A percentile compares a stretch with the other conserved stretches of the same genome.
These are phyloP conservation scores for Penicillium angulare DNA, from an alignment of 495 filamentous ascomycete genomes.

Conservation along the genomic window DNA sequence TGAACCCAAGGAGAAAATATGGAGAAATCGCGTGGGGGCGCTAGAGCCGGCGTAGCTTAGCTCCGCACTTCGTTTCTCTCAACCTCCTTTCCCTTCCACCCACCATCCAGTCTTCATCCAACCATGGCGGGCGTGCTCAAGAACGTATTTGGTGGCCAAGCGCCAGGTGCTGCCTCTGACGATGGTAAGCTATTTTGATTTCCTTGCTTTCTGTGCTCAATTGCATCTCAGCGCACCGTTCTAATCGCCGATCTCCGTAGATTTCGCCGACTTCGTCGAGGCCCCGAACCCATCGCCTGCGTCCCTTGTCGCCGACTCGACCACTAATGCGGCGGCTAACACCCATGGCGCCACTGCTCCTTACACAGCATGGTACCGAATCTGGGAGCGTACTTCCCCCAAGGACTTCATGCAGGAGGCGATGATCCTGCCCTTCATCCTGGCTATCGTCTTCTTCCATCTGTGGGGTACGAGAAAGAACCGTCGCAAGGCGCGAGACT, in stretches of 20 bases:
- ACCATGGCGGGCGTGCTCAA: constrained; percentile 68
- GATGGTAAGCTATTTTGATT: constrained; percentile 52
- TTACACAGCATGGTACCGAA: constrained; percentile 94
- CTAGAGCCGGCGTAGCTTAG: constrained; percentile 28
- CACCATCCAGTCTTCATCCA: constrained; percentile 11
- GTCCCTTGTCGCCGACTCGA: constrained; percentile 42
- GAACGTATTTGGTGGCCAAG: constrained; percentile 63
- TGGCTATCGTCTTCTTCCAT: constrained; percentile 73
- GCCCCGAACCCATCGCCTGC: constrained; percentile 62
- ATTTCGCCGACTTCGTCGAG: constrained; percentile 77
- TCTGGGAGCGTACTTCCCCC: constrained; percentile 83
- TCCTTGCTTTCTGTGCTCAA: no score
- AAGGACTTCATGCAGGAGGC: constrained; percentile 86
- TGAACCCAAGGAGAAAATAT: no score
- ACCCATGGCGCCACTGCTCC: constrained; percentile 50
- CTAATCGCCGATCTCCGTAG: constrained; percentile 36
- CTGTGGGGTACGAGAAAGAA: constrained; percentile 81
- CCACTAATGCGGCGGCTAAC: constrained; percentile 44
- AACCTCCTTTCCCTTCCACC: constrained; percentile 30
- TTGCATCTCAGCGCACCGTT: constrained; percentile 6
- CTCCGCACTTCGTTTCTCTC: constrained; percentile 30
- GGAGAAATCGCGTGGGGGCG: constrained; percentile 22
- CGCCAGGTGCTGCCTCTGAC: constrained; percentile 53
- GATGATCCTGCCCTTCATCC: constrained; percentile 71
- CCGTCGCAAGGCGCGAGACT: constrained; percentile 72